Evolutionary conservation across 768 basidiomycete species (phyloP).

Genomic region (Russula griseocarnosa): DNA sequence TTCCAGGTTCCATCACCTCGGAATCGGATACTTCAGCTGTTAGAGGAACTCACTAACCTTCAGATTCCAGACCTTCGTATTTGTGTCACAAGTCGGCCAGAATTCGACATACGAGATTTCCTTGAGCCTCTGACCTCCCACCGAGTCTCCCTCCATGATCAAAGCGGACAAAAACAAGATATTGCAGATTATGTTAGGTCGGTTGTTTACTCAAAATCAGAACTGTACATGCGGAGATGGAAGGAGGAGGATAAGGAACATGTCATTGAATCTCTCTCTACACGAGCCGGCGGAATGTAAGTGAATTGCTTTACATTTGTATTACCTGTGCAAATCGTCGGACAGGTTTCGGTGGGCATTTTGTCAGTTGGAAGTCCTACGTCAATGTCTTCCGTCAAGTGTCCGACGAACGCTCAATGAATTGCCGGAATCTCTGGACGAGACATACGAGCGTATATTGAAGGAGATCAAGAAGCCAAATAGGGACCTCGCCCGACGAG

Average conservation of each 20-base stretch:
- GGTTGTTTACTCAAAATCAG: not conserved
- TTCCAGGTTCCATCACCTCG: not conserved
- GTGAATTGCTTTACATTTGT: not conserved
- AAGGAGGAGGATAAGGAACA: not conserved
- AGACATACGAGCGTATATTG: conserved; percentile 1
- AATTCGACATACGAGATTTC: conserved; percentile 2
- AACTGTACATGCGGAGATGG: not conserved
- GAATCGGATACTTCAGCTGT: not conserved
- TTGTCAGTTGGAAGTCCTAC: not conserved
- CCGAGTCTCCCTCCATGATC: not conserved
- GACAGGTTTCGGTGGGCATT: not conserved
- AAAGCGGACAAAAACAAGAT: conserved; percentile 2
- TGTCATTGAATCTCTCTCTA: not conserved
- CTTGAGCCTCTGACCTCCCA: not conserved
- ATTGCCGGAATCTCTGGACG: not conserved
- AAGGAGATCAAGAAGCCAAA: not conserved
- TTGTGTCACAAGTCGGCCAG: conserved; percentile 1
- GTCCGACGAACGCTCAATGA: not conserved
- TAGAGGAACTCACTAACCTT: not conserved
- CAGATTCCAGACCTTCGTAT: not conserved
- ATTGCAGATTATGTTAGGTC: not conserved
- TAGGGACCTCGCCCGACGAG: not conserved
- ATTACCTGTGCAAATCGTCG: not conserved
- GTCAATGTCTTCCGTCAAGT: not conserved
- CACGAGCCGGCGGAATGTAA: not conserved